Base-by-base conservation (phyloP, 2,329 filamentous ascomycete genomes). In the Stagonosporopsis chrysanthemi region DNA sequence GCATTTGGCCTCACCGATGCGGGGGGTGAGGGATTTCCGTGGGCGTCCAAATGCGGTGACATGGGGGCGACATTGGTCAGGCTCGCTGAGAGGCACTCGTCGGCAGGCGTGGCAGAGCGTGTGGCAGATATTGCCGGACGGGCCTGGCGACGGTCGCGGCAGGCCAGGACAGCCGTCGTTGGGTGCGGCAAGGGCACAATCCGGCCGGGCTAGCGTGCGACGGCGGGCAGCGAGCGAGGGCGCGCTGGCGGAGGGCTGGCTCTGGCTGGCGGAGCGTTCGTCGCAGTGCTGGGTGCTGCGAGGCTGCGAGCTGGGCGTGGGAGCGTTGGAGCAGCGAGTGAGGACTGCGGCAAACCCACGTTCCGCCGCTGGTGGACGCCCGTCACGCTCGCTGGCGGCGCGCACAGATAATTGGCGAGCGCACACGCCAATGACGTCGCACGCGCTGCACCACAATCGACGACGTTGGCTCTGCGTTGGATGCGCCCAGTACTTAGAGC, bases 51-150 rank as follows among this genome's bases (percentile, higher is more conserved):
- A 69, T 69, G 70, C 65, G 70, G 64, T 70, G 76, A 78, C 76
- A 78, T 78, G 75, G 73, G 74, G 69, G 65, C 69, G 72, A 77
- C 76, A 78, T 78, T 78, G 75, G 75, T 76, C 71, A 73, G 69
- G 63, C 67, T 67, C 69, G 64, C 56, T 64, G 49, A 40, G 50
- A 59, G 63, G 63, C 63, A 58, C 56, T 62, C 36, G 41, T 58
- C 36, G 42, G 56, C 52, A 60, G 53, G 72, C 69, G 72, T 73
- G 72, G 71, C 64, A 62, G 68, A 60, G 56, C 63, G 68, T 65
- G 53, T 74, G 72, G 72, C 66, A 71, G 71, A 71, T 66, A 70
- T 66, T 68, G 70, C 65, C 67, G 64, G 62, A 61, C 57, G 52
- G 63, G 61, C 58, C 53, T 53, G 56, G 54, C 38, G 57, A 43